Evolutionary conservation across 2,329 filamentous ascomycete species (phyloP).

Genomic region (Plectosphaerella cucumerina): DNA sequence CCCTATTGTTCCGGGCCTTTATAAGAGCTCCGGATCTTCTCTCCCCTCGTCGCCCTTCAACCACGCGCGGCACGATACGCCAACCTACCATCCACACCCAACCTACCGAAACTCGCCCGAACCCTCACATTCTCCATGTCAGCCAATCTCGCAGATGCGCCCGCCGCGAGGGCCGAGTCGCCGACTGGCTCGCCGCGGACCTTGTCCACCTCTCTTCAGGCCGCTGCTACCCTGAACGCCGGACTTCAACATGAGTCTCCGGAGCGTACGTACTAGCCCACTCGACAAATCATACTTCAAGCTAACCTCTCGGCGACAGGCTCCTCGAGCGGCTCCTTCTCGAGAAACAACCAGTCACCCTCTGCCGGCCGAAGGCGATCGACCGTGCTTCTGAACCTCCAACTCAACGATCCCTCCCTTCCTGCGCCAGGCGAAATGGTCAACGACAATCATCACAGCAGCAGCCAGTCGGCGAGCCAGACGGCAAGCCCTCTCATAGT

Average conservation of each 20-base stretch:
- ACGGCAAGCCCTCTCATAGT: conserved; percentile 41
- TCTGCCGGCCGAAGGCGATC: conserved; percentile 58
- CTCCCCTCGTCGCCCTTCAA: conserved; percentile 4
- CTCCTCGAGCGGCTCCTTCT: conserved; percentile 49
- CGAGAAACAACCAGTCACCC: conserved; percentile 39
- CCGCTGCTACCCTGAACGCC: conserved; percentile 73
- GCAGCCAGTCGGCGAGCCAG: conserved; percentile 6
- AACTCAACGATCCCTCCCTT: conserved; percentile 65
- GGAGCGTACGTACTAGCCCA: conserved; percentile 39
- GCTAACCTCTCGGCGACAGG: conserved; percentile 23
- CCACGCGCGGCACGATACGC: background rate
- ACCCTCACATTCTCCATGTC: conserved; percentile 7
- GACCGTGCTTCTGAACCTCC: conserved; percentile 67
- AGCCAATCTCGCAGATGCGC: conserved; percentile 11
- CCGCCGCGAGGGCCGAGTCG: conserved; percentile 36
- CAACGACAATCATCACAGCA: conserved; percentile 33
- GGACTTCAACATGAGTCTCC: conserved; percentile 64
- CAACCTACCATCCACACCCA: background rate
- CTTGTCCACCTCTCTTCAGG: conserved; percentile 67
- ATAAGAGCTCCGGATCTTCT: background rate
- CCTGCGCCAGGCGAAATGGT: conserved; percentile 67
- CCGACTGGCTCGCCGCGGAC: conserved; percentile 60
- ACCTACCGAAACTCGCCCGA: conserved; percentile 14
- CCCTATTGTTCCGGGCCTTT: no score
- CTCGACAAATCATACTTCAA: conserved; percentile 4